These are phyloP conservation scores for Orbilia javanica DNA, from an alignment of 2,329 filamentous ascomycete species.

Conservation along the genomic window DNA sequence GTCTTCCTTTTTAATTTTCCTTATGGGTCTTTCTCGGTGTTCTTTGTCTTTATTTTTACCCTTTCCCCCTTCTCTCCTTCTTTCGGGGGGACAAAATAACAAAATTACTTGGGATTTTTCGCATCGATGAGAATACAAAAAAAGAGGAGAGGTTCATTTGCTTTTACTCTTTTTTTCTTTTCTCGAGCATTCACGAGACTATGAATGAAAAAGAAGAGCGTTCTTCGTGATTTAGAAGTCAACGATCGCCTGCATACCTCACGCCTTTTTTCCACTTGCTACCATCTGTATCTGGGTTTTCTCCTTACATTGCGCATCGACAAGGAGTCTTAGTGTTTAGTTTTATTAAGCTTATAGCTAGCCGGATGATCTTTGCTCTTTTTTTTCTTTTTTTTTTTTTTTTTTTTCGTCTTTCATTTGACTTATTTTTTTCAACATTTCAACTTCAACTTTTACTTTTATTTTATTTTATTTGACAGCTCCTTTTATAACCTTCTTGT, in stretches of 20 bases:
- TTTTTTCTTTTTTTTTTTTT: neutral
- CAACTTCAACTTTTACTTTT: neutral
- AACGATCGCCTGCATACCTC: slow-evolving; percentile 39
- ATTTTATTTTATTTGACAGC: neutral
- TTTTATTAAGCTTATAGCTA: slow-evolving; percentile 16
- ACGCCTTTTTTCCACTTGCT: slow-evolving; percentile 16
- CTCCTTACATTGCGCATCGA: neutral
- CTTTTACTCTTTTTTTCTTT: slow-evolving; percentile 18
- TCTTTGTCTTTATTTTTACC: slow-evolving; percentile 66
- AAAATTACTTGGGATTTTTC: slow-evolving; percentile 11
- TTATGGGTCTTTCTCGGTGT: slow-evolving; percentile 63
- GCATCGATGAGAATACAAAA: slow-evolving; percentile 2
- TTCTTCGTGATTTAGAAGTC: slow-evolving; percentile 42
- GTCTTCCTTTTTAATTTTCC: slow-evolving; percentile 8
- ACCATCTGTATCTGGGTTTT: neutral
- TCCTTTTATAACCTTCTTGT: slow-evolving; percentile 2
- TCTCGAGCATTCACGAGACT: slow-evolving; percentile 19
- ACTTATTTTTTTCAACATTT: neutral
- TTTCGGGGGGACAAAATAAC: slow-evolving; percentile 16
- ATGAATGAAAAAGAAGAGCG: slow-evolving; percentile 29
- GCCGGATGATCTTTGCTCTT: slow-evolving; percentile 15
- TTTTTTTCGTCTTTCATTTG: neutral
- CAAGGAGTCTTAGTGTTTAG: slow-evolving; percentile 25
- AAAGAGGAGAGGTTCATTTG: neutral
- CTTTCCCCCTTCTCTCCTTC: neutral